Conservation (phyloP, 1,284 basidiomycete genomes). For the Cutaneotrichosporon sp. region DNA sequence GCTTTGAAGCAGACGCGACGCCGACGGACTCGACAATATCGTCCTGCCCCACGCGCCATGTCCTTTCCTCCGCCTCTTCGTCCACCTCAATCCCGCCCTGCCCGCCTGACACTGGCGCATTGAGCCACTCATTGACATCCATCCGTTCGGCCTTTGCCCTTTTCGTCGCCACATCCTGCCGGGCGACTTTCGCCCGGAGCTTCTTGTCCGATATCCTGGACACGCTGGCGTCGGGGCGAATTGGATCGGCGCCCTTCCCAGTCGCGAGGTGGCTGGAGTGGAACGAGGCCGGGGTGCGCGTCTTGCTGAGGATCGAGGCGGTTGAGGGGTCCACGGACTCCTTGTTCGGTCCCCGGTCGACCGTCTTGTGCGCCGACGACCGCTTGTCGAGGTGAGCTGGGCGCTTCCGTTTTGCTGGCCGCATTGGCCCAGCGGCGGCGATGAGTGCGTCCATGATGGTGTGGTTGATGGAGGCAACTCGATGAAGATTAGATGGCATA, state of each 20-base stretch:
- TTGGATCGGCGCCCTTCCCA: conserved; percentile 22
- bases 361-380: conserved; percentile 36
- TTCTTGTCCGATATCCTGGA: conserved; percentile 63
- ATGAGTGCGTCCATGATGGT: conserved; percentile 66
- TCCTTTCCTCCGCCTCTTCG: conserved; percentile 58
- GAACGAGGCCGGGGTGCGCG: conserved; percentile 38
- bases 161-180: conserved; percentile 53
- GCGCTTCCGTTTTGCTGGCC: conserved; percentile 39
- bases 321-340: conserved; percentile 55
- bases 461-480: no score
- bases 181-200: conserved; percentile 62
- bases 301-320: conserved; percentile 54
- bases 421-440: conserved; percentile 62
- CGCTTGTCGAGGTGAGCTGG: conserved; percentile 5
- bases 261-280: conserved; percentile 32
- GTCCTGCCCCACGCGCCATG: conserved; percentile 79
- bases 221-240: conserved; percentile 30
- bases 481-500: neutral
- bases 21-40: conserved; percentile 71
- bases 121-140: conserved; percentile 48
- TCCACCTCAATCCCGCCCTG: conserved; percentile 47
- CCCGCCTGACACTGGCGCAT: conserved; percentile 33
- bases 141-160: conserved; percentile 36
- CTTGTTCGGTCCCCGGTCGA: conserved; percentile 35
- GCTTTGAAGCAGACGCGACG: conserved; percentile 65